These are phyloP conservation scores for Stagonosporopsis rhizophila DNA, from an alignment of 2,329 filamentous ascomycete genomes.

Conservation along the genomic window DNA sequence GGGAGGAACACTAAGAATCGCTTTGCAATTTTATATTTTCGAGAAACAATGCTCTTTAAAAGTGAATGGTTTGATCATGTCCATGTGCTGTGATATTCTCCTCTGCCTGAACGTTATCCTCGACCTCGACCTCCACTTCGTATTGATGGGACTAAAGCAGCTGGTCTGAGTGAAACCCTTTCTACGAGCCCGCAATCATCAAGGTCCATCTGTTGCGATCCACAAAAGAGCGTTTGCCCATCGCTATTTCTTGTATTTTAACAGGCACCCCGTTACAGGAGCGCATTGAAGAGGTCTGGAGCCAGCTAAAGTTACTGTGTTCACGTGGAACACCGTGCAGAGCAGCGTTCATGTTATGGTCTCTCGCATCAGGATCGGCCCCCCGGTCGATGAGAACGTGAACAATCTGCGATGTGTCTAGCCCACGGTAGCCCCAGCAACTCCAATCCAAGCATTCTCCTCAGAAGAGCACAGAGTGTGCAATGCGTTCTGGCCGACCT, in stretches of 20 bases:
- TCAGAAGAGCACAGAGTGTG: background rate
- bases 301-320: background rate
- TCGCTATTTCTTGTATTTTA: background rate
- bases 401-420: background rate
- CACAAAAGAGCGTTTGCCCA: background rate
- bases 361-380: background rate
- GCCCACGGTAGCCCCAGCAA: background rate
- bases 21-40: background rate
- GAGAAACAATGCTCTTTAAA: background rate
- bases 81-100: background rate
- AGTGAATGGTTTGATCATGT: background rate
- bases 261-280: constrained; percentile 2
- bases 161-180: background rate
- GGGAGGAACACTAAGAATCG: background rate
- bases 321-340: background rate
- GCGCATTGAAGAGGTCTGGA: background rate
- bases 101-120: background rate
- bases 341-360: background rate
- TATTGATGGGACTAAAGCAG: background rate
- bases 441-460: background rate
- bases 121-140: background rate
- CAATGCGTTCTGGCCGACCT: background rate
- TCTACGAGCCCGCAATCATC: background rate
- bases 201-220: background rate
- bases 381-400: background rate